Percentiles rank a stretch among this genome's conserved stretches.
These are phyloP conservation scores for Neoscytalidium dimidiatum DNA, from an alignment of 2,329 filamentous ascomycete species.

Conservation along the genomic window DNA sequence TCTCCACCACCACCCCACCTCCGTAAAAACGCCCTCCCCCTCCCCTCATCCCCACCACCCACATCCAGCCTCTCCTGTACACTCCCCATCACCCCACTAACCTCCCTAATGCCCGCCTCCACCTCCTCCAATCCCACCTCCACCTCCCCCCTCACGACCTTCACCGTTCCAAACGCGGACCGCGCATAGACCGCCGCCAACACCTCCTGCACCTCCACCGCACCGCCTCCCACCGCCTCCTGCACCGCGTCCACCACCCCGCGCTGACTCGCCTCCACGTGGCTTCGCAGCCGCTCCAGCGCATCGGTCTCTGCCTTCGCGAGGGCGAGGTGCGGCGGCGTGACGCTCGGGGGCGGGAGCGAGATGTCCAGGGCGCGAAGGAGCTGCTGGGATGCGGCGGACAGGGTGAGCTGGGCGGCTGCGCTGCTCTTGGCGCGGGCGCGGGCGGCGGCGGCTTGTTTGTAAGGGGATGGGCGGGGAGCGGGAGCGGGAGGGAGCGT, in stretches of 20 bases:
- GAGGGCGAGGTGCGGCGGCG: slow-evolving; percentile 30
- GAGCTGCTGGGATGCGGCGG: slow-evolving; percentile 35
- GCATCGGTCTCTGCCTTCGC: slow-evolving; percentile 33
- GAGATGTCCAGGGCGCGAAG: slow-evolving; percentile 36
- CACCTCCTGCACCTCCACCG: slow-evolving; percentile 39
- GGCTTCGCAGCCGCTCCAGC: slow-evolving; percentile 34
- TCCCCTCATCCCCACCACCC: slow-evolving; percentile 4
- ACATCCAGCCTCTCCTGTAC: slow-evolving; percentile 37
- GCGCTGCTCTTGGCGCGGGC: slow-evolving; percentile 33
- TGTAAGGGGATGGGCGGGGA: slow-evolving; percentile 29
- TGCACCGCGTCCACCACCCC: slow-evolving; percentile 36
- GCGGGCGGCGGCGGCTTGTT: slow-evolving; percentile 28
- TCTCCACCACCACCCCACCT: slow-evolving; percentile 10
- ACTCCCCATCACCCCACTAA: slow-evolving; percentile 39
- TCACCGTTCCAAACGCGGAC: slow-evolving; percentile 32
- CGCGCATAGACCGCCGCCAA: slow-evolving; percentile 41
- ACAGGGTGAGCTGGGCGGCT: slow-evolving; percentile 31
- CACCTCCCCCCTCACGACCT: slow-evolving; percentile 28
- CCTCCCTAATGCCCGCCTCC: slow-evolving; percentile 39
- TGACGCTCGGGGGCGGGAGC: slow-evolving; percentile 22
- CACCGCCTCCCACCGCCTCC: slow-evolving; percentile 38
- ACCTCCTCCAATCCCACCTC: slow-evolving; percentile 37
- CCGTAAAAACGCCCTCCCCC: slow-evolving; percentile 11
- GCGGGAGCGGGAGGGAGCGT: slow-evolving; percentile 22
- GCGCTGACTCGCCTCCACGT: slow-evolving; percentile 35